Conservation (phyloP, 2,329 filamentous ascomycete species). For the Alternaria ventricosa region DNA sequence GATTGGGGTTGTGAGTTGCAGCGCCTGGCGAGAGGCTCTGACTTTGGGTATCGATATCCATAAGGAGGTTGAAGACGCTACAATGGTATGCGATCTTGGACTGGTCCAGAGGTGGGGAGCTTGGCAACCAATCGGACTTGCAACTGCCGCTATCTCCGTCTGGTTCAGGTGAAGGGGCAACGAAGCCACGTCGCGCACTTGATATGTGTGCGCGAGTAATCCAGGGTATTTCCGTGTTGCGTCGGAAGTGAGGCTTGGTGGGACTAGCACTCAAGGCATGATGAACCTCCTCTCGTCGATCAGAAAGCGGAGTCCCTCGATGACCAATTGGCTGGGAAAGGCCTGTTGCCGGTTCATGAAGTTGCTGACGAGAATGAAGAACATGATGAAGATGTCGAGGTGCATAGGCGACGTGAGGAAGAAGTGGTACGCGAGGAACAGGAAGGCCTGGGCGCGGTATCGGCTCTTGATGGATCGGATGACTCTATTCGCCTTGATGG, state of each 20-base stretch:
- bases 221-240: not conserved
- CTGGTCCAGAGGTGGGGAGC: conserved; percentile 32
- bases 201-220: not conserved
- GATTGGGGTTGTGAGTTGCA: conserved; percentile 48
- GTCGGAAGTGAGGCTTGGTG: not conserved
- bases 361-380: conserved; percentile 47
- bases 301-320: conserved; percentile 36
- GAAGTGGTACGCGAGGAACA: conserved; percentile 45
- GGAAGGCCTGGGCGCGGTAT: conserved; percentile 40
- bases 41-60: conserved; percentile 46
- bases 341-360: conserved; percentile 43
- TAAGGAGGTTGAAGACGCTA: conserved; percentile 21
- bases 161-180: conserved; percentile 9
- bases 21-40: conserved; percentile 47
- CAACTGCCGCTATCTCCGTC: conserved; percentile 23
- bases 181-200: not conserved
- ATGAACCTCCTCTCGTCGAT: conserved; percentile 35
- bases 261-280: conserved; percentile 24
- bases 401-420: conserved; percentile 39
- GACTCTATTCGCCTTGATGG: conserved; percentile 29
- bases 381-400: conserved; percentile 42
- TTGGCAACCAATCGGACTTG: conserved; percentile 39
- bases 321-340: conserved; percentile 33
- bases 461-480: conserved; percentile 38
- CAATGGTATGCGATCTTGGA: conserved; percentile 13